A percentile compares a stretch with the other conserved stretches of the same genome.
phyloP scores from a whole-genome alignment of 2,329 filamentous ascomycete genomes.

The Microthyrium microscopicum region DNA sequence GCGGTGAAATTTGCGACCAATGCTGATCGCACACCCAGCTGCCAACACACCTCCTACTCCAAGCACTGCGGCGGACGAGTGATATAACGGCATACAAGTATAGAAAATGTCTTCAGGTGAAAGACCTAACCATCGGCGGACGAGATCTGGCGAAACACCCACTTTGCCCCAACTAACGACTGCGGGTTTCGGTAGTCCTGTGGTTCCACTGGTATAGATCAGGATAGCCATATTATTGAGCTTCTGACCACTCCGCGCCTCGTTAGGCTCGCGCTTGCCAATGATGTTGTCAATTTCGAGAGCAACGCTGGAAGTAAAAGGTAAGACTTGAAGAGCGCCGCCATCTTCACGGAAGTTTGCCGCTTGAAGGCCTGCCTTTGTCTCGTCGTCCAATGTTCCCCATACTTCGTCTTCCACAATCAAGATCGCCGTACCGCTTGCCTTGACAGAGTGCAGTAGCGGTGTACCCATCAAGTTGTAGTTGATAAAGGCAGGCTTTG shows the following conservation, averaged over 20 bases:
- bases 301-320: slow-evolving; percentile 32
- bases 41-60: slow-evolving; percentile 46
- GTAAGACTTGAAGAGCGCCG: slow-evolving; percentile 38
- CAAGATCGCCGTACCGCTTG: slow-evolving; percentile 48
- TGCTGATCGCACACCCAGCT: slow-evolving; percentile 46
- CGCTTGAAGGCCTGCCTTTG: slow-evolving; percentile 25
- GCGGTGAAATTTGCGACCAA: slow-evolving; percentile 66
- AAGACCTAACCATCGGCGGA: slow-evolving; percentile 40
- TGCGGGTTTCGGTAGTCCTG: slow-evolving; percentile 37
- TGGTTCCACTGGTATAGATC: slow-evolving; percentile 78
- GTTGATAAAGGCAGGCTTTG: slow-evolving; percentile 73
- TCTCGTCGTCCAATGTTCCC: slow-evolving; percentile 36
- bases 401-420: slow-evolving; percentile 49
- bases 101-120: slow-evolving; percentile 52
- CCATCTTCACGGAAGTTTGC: slow-evolving; percentile 23
- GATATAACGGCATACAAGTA: slow-evolving; percentile 83
- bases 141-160: slow-evolving; percentile 40
- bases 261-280: slow-evolving; percentile 5
- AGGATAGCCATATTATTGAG: slow-evolving; percentile 45
- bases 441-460: slow-evolving; percentile 56
- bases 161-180: slow-evolving; percentile 9
- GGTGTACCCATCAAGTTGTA: slow-evolving; percentile 62
- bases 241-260: slow-evolving; percentile 7
- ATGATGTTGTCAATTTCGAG: background rate
- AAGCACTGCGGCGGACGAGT: slow-evolving; percentile 59